These are phyloP conservation scores for Bryum argenteum DNA, from an alignment of 225 moss, liverwort and hornwort species.

Conservation along the genomic window DNA sequence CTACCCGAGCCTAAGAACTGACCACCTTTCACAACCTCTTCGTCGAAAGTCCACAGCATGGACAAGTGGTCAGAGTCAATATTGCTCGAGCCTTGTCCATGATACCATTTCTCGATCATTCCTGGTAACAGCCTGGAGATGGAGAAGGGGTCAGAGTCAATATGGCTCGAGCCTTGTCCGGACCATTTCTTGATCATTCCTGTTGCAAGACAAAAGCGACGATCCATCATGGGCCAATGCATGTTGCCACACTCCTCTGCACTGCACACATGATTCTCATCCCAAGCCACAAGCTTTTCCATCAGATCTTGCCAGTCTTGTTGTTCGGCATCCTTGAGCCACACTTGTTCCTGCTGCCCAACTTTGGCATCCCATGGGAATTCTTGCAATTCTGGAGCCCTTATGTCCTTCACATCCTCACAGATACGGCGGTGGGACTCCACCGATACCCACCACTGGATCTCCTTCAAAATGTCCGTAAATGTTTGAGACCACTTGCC, in stretches of 20 bases:
- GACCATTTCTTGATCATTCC: background rate
- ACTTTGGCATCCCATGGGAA: constrained; percentile 12
- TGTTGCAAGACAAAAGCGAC: constrained; percentile 5
- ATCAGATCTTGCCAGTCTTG: constrained; percentile 11
- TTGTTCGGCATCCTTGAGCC: background rate
- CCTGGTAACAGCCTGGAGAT: no score
- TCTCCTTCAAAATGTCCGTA: background rate
- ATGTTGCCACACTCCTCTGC: constrained; percentile 16
- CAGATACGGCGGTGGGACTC: background rate
- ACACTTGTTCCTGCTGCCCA: background rate
- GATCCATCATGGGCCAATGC: background rate
- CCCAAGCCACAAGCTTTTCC: background rate
- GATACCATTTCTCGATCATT: no score
- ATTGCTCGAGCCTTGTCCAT: no score
- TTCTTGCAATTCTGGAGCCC: background rate
- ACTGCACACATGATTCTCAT: constrained; percentile 7
- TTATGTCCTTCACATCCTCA: background rate
- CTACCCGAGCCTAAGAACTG: no score
- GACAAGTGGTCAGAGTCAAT: no score
- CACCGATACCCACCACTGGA: background rate
- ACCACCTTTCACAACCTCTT: no score
- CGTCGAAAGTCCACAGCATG: no score
- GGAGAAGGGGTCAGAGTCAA: no score
- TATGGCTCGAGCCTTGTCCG: no score
- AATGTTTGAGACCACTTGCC: constrained; percentile 18